These are phyloP conservation scores for Hyaloscypha bicolor DNA, from an alignment of 495 filamentous ascomycete species.

Conservation along the genomic window DNA sequence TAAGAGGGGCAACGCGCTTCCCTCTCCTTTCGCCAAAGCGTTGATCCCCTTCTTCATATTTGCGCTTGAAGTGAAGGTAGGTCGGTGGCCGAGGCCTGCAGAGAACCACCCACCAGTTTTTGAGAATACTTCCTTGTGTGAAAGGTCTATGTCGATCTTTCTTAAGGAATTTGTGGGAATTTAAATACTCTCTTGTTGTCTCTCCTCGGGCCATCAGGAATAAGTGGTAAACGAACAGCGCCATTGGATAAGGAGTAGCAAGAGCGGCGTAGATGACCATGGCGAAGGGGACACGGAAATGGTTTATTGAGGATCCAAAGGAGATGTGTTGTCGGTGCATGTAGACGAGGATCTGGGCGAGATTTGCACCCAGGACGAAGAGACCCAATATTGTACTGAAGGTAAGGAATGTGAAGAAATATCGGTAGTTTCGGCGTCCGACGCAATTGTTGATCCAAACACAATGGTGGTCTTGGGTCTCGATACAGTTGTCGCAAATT, in stretches of 20 bases:
- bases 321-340: slow-evolving; percentile 57
- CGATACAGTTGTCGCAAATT: slow-evolving; percentile 93
- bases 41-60: slow-evolving; percentile 81
- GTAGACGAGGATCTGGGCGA: slow-evolving; percentile 81
- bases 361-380: slow-evolving; percentile 72
- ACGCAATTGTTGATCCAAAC: slow-evolving; percentile 99
- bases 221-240: slow-evolving; percentile 83
- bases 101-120: slow-evolving; percentile 82
- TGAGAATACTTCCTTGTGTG: slow-evolving; percentile 72
- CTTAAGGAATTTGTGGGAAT: slow-evolving; percentile 91
- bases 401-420: slow-evolving; percentile 89
- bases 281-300: slow-evolving; percentile 78
- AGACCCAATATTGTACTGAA: slow-evolving; percentile 73
- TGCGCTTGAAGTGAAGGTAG: slow-evolving; percentile 83
- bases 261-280: slow-evolving; percentile 84
- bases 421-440: slow-evolving; percentile 95
- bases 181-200: slow-evolving; percentile 94
- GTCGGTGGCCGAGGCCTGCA: slow-evolving; percentile 83
- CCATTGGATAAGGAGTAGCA: slow-evolving; percentile 77
- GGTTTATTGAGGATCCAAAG: slow-evolving; percentile 66
- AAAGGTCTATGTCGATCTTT: slow-evolving; percentile 91
- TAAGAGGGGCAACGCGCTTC: slow-evolving; percentile 42
- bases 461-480: slow-evolving; percentile 98
- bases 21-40: slow-evolving; percentile 68
- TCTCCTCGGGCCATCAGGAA: slow-evolving; percentile 89